Conservation (phyloP, 2,329 filamentous ascomycete species). For the Cladosporium sp. region DNA sequence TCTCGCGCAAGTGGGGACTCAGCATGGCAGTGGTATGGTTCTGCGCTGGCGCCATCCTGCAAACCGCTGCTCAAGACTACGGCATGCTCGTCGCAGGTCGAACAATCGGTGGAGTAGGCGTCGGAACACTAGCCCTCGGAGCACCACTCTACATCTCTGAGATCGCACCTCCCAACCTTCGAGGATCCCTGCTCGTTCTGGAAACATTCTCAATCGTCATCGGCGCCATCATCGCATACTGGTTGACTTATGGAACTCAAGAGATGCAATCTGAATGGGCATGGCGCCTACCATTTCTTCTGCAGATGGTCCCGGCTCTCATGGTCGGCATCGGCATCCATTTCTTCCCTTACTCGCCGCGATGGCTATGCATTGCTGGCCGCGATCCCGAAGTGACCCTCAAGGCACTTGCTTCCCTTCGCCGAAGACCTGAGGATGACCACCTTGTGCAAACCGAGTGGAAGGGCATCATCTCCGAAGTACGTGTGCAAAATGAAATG, state of each 20-base stretch:
- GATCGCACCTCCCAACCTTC: conserved; percentile 30
- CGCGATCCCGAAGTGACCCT: conserved; percentile 20
- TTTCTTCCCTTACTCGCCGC: conserved; percentile 25
- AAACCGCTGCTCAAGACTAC: conserved; percentile 19
- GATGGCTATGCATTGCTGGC: conserved; percentile 22
- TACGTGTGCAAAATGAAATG: conserved; percentile 43
- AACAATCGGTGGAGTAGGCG: conserved; percentile 21
- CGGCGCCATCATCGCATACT: conserved; percentile 47
- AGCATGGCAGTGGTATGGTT: conserved; percentile 31
- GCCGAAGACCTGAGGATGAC: conserved; percentile 40
- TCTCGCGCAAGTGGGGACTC: conserved; percentile 38
- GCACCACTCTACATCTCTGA: conserved; percentile 18
- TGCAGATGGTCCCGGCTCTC: conserved; percentile 37
- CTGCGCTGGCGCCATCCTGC: conserved; percentile 38
- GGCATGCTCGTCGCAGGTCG: conserved; percentile 21
- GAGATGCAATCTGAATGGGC: conserved; percentile 42
- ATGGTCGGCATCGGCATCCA: conserved; percentile 20
- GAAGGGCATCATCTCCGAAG: conserved; percentile 47
- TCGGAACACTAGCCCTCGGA: conserved; percentile 19
- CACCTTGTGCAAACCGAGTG: conserved; percentile 46
- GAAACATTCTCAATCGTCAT: conserved; percentile 40
- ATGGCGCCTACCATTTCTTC: conserved; percentile 44
- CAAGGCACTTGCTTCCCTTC: conserved; percentile 16
- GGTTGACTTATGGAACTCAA: conserved; percentile 50
- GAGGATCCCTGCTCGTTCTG: conserved; percentile 40